Evolutionary conservation across 208 protist genomes (phyloP), one percentile per base, ranked within the genome.

Genomic region (Herpetomonas tarakana): DNA sequence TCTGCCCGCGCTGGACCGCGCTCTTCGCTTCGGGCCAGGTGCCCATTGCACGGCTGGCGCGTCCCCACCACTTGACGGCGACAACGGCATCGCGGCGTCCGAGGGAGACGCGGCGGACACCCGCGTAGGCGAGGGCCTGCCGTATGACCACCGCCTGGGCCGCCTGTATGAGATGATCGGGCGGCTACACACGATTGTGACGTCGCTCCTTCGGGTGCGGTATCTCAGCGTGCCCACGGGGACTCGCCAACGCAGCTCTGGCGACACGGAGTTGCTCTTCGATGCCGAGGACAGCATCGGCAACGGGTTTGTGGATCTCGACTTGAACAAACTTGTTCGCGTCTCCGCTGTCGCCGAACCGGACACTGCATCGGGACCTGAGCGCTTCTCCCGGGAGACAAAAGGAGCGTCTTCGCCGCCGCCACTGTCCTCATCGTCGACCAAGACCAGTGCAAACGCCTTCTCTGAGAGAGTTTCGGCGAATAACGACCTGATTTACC

Each of bases 181-280:
- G 24, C 71, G 76, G 26, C 67, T 94, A 3, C 75, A 86, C 62
- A 89, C 72, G 2, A 64, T 84, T 11, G 77, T 94, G 22, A 71
- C 76, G 12, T 82, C 79, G 16, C 62, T 94, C 29, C 50, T 81
- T 47, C 81, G 78, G 27, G 88, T 94, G n/a, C 81, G 75, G 35
- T 94, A 94, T 72, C 70, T 91, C 18, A 71, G 68, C 22, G 81
- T 94, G 49, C 88, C 88, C 24, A 57, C 52, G 9, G 61, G 55
- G 0, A 31, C 58, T 21, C 54, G 65, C 31, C 65, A 50, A 3
- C 73, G 81, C 52, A 71, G 78, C 62, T 61, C 70, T 22, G 70
- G 81, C 31, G 76, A 79, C 21, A 59, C 58, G 11, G 81, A 91
- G 24, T 62, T 93, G 27, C 19, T 77, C 25, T 93, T 93, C 59